Percentiles rank a stretch among this genome's conserved stretches.
phyloP scores from a whole-genome alignment of 192 early-diverging fungal species.

The Umbelopsis sp. region DNA sequence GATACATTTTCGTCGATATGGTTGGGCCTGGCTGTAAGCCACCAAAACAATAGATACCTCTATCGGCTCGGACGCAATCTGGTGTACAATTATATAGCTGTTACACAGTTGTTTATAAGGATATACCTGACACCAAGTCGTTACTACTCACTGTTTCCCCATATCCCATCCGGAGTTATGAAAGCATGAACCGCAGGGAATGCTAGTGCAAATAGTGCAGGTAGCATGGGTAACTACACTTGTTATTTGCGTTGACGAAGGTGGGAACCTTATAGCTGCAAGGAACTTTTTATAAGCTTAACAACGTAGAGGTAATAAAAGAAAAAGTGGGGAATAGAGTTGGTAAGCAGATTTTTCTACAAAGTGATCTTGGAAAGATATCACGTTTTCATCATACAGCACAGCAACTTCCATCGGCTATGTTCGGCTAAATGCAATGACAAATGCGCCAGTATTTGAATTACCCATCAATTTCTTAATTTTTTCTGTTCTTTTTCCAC shows the following conservation, averaged over 20 bases:
- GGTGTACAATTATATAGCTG: not conserved
- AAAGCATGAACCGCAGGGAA: not conserved
- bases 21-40: not conserved
- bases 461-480: not conserved
- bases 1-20: conserved; percentile 1
- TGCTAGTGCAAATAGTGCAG: not conserved
- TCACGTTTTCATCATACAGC: not conserved
- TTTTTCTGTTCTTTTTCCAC: not conserved
- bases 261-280: not conserved
- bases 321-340: not conserved
- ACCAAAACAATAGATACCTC: not conserved
- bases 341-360: not conserved
- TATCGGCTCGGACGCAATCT: conserved; percentile 4
- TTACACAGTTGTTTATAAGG: not conserved
- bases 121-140: not conserved
- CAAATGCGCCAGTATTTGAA: not conserved
- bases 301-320: not conserved
- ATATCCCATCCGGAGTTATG: conserved; percentile 2
- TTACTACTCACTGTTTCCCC: conserved; percentile 6
- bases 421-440: not conserved
- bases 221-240: conserved; percentile 6
- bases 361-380: not conserved
- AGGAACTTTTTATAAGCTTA: not conserved
- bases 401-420: not conserved
- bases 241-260: not conserved